phyloP scores from a whole-genome alignment of 179 eudicot genomes.

The Amaranthus tricolor region DNA sequence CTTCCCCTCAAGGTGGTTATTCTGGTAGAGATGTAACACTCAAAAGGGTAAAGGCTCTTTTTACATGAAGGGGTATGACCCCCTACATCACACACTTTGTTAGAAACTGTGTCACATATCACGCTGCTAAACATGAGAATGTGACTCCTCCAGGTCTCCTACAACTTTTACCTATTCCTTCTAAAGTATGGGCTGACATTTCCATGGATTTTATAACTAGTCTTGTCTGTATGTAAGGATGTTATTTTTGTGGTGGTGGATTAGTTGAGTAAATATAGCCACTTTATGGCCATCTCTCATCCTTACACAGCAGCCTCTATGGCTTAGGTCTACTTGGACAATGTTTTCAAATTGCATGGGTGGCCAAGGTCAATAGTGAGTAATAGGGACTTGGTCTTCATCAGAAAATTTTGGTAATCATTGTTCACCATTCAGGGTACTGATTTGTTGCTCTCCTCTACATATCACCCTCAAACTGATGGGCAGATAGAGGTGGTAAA shows the following conservation, averaged over 20 bases:
- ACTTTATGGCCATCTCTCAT: not conserved
- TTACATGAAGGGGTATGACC: not conserved
- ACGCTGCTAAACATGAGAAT: not conserved
- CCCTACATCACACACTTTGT: not conserved
- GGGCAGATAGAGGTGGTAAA: no score
- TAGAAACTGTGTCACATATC: not conserved
- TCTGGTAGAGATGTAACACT: not conserved
- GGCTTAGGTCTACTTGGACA: no score
- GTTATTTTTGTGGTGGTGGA: not conserved
- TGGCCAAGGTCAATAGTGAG: not conserved
- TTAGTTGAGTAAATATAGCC: not conserved
- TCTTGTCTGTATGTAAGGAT: not conserved
- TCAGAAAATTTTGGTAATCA: not conserved
- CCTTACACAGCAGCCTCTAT: not conserved
- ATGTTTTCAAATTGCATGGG: not conserved
- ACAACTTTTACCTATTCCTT: not conserved
- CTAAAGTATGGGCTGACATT: not conserved
- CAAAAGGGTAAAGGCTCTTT: not conserved
- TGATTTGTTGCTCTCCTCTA: not conserved
- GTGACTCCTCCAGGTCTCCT: not conserved
- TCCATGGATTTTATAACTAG: not conserved
- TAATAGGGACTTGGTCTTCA: not conserved
- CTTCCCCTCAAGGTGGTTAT: accelerated
- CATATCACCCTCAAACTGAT: not conserved
- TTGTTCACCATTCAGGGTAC: not conserved